A percentile compares a stretch with the other conserved stretches of the same genome.
These are phyloP conservation scores for Medicago truncatula DNA, from an alignment of 306 rosid species.

Conservation along the genomic window MtrunA17r5.0-ANR NC_053046.1:38889501-38890000, in stretches of 20 bases:
- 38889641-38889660: not conserved
- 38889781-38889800: not conserved
- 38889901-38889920: constrained; percentile 91
- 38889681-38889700: not conserved
- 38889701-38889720: not conserved
- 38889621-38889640: not conserved
- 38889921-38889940: constrained; percentile 90
- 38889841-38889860: constrained; percentile 13
- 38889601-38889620: not conserved
- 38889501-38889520: constrained; percentile 30
- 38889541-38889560: not conserved
- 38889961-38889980: constrained; percentile 91
- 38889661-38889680: not conserved
- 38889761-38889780: not conserved
- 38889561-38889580: not conserved
- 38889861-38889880: constrained; percentile 26
- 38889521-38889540: constrained; percentile 28
- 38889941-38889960: constrained; percentile 90
- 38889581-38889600: not conserved
- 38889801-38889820: constrained; percentile 13
- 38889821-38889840: constrained; percentile 14
- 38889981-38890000: constrained; percentile 90
- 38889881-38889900: constrained; percentile 96
- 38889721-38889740: not conserved
- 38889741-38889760: not conserved